These are phyloP conservation scores for Avicennia marina DNA, from an alignment of 257 asterid species.

Conservation along the genomic window DNA sequence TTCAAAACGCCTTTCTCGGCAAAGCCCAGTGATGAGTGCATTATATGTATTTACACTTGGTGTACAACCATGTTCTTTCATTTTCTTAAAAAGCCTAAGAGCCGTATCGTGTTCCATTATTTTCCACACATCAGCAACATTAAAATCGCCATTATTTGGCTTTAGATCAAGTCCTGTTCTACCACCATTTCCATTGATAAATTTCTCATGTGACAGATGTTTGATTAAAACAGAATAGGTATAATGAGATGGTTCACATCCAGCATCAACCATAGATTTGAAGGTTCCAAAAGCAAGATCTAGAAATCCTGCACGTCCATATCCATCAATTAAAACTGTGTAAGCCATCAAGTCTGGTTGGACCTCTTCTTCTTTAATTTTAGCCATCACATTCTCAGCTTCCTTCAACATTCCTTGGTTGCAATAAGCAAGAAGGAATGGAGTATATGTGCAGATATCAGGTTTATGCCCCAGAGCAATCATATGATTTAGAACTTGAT, in stretches of 20 bases:
- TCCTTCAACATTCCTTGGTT: constrained; percentile 64
- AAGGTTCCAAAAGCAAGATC: constrained; percentile 47
- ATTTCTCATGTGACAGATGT: constrained; percentile 49
- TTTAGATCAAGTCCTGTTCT: constrained; percentile 11
- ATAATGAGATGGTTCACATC: constrained; percentile 58
- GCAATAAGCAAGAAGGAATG: constrained; percentile 71
- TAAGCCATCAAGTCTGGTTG: constrained; percentile 57
- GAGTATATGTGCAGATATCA: constrained; percentile 69
- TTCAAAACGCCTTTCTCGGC: constrained; percentile 54
- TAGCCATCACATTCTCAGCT: constrained; percentile 55
- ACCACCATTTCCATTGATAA: constrained; percentile 15
- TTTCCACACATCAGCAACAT: constrained; percentile 74
- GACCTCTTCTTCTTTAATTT: constrained; percentile 48
- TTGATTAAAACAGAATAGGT: constrained; percentile 61
- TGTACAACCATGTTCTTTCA: constrained; percentile 43
- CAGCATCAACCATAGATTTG: constrained; percentile 53
- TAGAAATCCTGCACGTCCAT: constrained; percentile 56
- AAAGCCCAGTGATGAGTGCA: constrained; percentile 52
- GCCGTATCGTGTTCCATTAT: constrained; percentile 48
- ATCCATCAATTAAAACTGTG: constrained; percentile 70
- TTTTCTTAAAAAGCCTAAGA: constrained; percentile 50
- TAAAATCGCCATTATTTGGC: constrained; percentile 20
- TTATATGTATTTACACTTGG: constrained; percentile 43
- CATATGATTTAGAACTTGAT: constrained; percentile 43
- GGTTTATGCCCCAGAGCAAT: constrained; percentile 47